Evolutionary conservation across 2,329 filamentous ascomycete species (phyloP).

Genomic region (Elsinoe arachidis): DNA sequence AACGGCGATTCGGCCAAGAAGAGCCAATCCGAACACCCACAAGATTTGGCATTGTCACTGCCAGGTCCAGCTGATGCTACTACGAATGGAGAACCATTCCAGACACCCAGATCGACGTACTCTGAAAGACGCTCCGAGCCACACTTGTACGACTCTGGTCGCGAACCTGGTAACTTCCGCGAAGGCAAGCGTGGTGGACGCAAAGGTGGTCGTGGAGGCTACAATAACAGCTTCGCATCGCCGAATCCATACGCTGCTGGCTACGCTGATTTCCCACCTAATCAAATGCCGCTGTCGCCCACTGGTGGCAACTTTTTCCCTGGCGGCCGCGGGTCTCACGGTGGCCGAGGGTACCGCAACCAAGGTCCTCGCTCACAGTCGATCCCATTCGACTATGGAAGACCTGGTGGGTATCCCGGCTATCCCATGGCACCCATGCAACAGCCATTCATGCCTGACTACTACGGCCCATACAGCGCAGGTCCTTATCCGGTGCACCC

Average conservation of each 20-base stretch:
- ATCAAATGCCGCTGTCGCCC: slow-evolving; percentile 22
- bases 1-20: slow-evolving; percentile 11
- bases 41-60: slow-evolving; percentile 15
- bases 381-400: slow-evolving; percentile 49
- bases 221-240: slow-evolving; percentile 25
- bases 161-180: slow-evolving; percentile 13
- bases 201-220: slow-evolving; percentile 27
- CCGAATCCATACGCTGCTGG: slow-evolving; percentile 23
- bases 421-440: slow-evolving; percentile 21
- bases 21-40: slow-evolving; percentile 12
- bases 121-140: slow-evolving; percentile 3
- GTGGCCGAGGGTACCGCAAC: slow-evolving; percentile 40
- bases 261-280: slow-evolving; percentile 21
- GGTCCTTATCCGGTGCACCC: slow-evolving; percentile 50
- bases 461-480: slow-evolving; percentile 46
- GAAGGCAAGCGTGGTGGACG: slow-evolving; percentile 22
- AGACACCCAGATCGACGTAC: neutral
- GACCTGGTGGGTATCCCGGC: slow-evolving; percentile 24
- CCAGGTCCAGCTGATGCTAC: neutral
- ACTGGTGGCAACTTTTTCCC: slow-evolving; percentile 21
- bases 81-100: neutral
- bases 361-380: slow-evolving; percentile 52
- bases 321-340: slow-evolving; percentile 25
- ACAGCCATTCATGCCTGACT: slow-evolving; percentile 32
- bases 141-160: slow-evolving; percentile 14